These are phyloP conservation scores for Letharia lupina DNA, from an alignment of 495 filamentous ascomycete genomes.

Conservation along the genomic window DNA sequence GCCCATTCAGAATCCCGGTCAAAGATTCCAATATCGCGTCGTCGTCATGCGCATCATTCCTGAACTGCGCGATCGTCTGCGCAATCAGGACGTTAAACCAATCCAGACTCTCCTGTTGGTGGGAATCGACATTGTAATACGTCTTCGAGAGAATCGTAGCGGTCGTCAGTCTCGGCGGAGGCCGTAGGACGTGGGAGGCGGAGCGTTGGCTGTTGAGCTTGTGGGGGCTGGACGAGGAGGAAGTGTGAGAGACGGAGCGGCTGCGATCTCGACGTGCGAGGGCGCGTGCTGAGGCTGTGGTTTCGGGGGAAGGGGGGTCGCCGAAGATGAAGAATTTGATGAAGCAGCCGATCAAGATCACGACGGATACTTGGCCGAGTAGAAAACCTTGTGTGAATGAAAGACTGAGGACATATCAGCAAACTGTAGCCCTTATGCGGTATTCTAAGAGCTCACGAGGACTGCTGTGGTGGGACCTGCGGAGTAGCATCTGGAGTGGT, in stretches of 20 bases:
- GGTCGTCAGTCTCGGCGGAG: constrained; percentile 60
- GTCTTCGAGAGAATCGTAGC: constrained; percentile 91
- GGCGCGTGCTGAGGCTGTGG: constrained; percentile 56
- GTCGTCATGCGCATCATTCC: constrained; percentile 72
- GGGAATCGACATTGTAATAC: constrained; percentile 92
- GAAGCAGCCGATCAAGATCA: constrained; percentile 82
- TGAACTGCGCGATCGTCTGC: constrained; percentile 92
- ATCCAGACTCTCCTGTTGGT: constrained; percentile 97
- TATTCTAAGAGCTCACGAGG: constrained; percentile 37
- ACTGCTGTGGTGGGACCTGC: constrained; percentile 26
- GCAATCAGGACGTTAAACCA: constrained; percentile 99
- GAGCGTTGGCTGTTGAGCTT: constrained; percentile 59
- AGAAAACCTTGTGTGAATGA: constrained; percentile 92
- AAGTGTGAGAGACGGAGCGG: constrained; percentile 54
- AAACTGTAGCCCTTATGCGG: background rate
- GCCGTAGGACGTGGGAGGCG: constrained; percentile 62
- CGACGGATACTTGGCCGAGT: constrained; percentile 84
- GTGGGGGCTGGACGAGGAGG: constrained; percentile 23
- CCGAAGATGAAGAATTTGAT: constrained; percentile 99
- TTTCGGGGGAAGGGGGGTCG: constrained; percentile 76
- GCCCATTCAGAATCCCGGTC: constrained; percentile 76
- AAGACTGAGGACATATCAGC: constrained; percentile 41
- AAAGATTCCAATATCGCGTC: constrained; percentile 94
- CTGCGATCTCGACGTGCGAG: constrained; percentile 60
- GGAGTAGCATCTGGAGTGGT: constrained; percentile 20